Evolutionary conservation across 805 yeast genomes (phyloP).

Genomic region (Cyberlindnera veronae): DNA sequence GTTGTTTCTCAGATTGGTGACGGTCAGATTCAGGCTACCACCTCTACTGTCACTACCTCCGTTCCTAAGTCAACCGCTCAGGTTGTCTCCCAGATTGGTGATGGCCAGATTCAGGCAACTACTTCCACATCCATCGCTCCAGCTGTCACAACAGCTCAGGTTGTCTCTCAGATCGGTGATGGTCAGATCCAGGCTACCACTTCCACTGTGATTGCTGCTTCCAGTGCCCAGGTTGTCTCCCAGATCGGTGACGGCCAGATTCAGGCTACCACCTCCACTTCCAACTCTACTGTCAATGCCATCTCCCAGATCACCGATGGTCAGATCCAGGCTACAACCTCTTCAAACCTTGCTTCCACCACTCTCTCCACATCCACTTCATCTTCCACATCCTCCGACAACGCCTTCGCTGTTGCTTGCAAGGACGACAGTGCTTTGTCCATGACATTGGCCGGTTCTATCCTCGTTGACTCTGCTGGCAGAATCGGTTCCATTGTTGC

Average conservation of each 20-base stretch:
- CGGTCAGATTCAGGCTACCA: slow-evolving; percentile 54
- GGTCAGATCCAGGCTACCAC: slow-evolving; percentile 37
- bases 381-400: slow-evolving; percentile 5
- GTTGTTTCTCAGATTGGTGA: slow-evolving; percentile 31
- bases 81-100: slow-evolving; percentile 19
- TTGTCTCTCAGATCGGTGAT: slow-evolving; percentile 42
- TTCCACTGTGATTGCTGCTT: slow-evolving; percentile 28
- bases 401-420: slow-evolving; percentile 36
- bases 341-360: slow-evolving; percentile 7
- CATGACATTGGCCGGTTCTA: slow-evolving; percentile 47
- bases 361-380: slow-evolving; percentile 7
- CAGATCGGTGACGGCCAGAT: slow-evolving; percentile 50
- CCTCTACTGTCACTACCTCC: slow-evolving; percentile 34
- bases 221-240: slow-evolving; percentile 14
- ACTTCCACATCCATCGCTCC: slow-evolving; percentile 25
- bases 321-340: slow-evolving; percentile 31
- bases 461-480: slow-evolving; percentile 55
- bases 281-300: slow-evolving; percentile 30
- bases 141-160: slow-evolving; percentile 29
- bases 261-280: slow-evolving; percentile 44
- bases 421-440: slow-evolving; percentile 46
- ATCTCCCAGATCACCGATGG: slow-evolving; percentile 45
- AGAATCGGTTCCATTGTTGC: slow-evolving; percentile 80
- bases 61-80: slow-evolving; percentile 29
- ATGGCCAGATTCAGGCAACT: slow-evolving; percentile 26